phyloP scores from a whole-genome alignment of 2,329 filamentous ascomycete genomes.

The Orbilia oligospora region DNA sequence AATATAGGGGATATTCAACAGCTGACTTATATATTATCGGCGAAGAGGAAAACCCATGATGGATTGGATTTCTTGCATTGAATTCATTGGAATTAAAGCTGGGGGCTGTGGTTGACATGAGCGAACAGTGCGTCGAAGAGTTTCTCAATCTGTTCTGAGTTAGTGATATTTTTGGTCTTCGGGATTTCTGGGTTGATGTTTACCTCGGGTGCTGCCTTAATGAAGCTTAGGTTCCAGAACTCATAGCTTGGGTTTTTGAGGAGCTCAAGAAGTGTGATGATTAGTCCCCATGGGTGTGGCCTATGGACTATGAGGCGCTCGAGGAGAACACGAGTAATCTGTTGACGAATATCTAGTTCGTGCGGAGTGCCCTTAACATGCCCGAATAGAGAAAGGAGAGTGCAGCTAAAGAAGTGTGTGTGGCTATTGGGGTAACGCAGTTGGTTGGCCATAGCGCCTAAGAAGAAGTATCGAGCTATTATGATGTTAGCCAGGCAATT shows the following conservation, averaged over 20 bases:
- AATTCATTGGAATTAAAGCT: constrained; percentile 25
- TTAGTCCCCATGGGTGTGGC: constrained; percentile 95
- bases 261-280: constrained; percentile 88
- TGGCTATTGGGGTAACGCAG: constrained; percentile 89
- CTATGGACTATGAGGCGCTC: constrained; percentile 90
- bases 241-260: constrained; percentile 90
- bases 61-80: not conserved
- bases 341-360: constrained; percentile 86
- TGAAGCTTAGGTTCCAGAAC: constrained; percentile 93
- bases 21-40: constrained; percentile 39
- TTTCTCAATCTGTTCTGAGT: constrained; percentile 67
- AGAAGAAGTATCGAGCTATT: constrained; percentile 81
- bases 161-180: not conserved
- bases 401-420: constrained; percentile 92
- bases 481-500: constrained; percentile 24
- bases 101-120: constrained; percentile 66
- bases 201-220: constrained; percentile 91
- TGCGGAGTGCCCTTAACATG: constrained; percentile 80
- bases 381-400: constrained; percentile 86
- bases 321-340: constrained; percentile 88
- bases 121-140: constrained; percentile 69
- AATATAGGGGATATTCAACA: constrained; percentile 28
- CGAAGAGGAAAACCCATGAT: not conserved
- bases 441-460: constrained; percentile 90
- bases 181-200: constrained; percentile 40